Base-by-base conservation (phyloP, 2,329 filamentous ascomycete genomes). In the Pyrenochaeta sp. region DNA sequence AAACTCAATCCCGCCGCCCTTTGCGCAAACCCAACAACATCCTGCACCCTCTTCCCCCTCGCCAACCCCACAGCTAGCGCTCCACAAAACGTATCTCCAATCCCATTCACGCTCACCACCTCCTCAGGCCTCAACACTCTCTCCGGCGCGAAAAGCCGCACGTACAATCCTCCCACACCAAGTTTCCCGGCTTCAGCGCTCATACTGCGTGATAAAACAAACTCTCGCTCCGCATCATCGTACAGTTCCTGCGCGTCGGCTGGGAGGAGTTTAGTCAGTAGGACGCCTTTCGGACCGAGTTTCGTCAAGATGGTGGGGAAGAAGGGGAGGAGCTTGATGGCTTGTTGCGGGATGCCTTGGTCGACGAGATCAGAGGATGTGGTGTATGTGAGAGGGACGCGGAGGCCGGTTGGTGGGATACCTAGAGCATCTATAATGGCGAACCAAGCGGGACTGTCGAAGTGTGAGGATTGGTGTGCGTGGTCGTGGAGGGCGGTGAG, bases 71-170 rank as follows among this genome's bases (percentile, higher is more conserved):
- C 90, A n/a, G 97, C 81, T 54, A 97, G 68, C 13, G 93, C 90
- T 0, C 94, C 95, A 8, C 96, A 82, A 75, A 98, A 93, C 0
- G 95, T 97, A 78, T 99, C 95, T 0, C 95, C 95, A 2, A 92
- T 93, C 0, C 94, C 95, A 74, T 98, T 98, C 9, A 98, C 94
- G 46, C 92, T 97, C 1, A 94, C 88, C 1, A 96, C 83, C 27
- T 95, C 87, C 22, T 85, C 79, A 0, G 81, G 77, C 2, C 67
- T 57, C 5, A 97, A 83, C 15, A 81, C 79, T 72, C 91, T 88
- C 0, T 85, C 86, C 0, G 90, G 82, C 0, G 91, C 87, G 74
- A 92, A 80, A 0, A 89, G 74, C 5, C 88, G 79, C 89, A 97
- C 93, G 72, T 97, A 97, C 2, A 97, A 84, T 0, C 93, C 94